Base-by-base conservation (phyloP, 805 yeast genomes). In the Saccharomycopsis fermentans region DNA sequence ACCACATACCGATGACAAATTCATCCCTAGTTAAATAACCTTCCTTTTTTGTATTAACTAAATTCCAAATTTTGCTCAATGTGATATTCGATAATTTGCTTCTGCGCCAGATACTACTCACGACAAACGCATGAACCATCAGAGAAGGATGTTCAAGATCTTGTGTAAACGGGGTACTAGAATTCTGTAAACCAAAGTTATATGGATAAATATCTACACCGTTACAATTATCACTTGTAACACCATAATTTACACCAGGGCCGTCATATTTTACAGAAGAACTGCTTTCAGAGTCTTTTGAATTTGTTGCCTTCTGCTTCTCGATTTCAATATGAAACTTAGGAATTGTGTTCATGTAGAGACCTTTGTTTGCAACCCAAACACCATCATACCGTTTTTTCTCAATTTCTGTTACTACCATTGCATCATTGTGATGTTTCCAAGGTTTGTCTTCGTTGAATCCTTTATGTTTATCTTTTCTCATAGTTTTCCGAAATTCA, bases 1-100 rank as follows among this genome's bases (percentile, higher is more conserved):
- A 71, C 99, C 99, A 94, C 87, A 88, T 91, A 0, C 99, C 99
- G n/a, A 91, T 92, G 35, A 92, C 73, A 66, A 94, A 94, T 63
- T 91, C 92, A 39, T 83, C 84, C 62, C 88, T 81, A 64, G 84
- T 86, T 57, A 94, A 73, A 0, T 87, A 81, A 0, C 96, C 96
- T 68, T 87, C 94, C 52, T 74, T 70, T 63, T 83, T 69, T 58
- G 72, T 77, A 67, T 80, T 89, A 4, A 91, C 92, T 65, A 86
- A 74, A 54, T 82, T 80, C 90, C 90, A 89, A 32, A 84, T 83
- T 54, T 81, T 78, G 26, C 73, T 74, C 35, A 87, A 69, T 0
- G 81, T 77, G 29, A 83, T 87, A 17, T 72, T 75, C 1, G 92
- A 83, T 43, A 94, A 74, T 63, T 83, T 77, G 26, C 96, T 86